Conservation (phyloP, 2,329 filamentous ascomycete species). For the Arthroderma sp. region DNA sequence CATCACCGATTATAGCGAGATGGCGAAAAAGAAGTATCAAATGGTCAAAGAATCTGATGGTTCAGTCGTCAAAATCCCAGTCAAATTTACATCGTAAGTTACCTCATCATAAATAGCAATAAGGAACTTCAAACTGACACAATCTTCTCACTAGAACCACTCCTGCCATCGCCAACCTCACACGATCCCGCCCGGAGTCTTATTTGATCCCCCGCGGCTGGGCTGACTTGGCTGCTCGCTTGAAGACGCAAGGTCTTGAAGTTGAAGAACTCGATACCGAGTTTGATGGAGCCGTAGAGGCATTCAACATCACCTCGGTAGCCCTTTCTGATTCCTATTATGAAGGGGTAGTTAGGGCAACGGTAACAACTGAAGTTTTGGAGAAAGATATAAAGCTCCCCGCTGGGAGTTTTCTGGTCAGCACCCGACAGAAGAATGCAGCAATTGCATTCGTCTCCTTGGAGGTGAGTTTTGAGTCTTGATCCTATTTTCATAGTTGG, state of each 20-base stretch:
- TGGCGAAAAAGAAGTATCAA: neutral
- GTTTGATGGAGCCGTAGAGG: constrained; percentile 2
- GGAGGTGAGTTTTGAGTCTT: neutral
- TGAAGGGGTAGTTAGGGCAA: constrained; percentile 1
- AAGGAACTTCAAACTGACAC: neutral
- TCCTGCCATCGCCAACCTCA: constrained; percentile 1
- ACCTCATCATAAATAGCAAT: neutral
- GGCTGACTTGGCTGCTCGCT: constrained; percentile 1
- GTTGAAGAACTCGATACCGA: neutral
- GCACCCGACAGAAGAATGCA: constrained; percentile 3
- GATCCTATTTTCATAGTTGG: neutral
- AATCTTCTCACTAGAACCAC: neutral
- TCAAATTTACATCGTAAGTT: constrained; percentile 5
- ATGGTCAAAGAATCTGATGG: constrained; percentile 2
- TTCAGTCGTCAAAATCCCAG: neutral
- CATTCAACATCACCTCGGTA: constrained; percentile 3
- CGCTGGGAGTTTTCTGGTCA: neutral
- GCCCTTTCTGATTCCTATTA: neutral
- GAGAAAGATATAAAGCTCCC: constrained; percentile 1
- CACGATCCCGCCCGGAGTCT: constrained; percentile 2
- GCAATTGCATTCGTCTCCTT: constrained; percentile 4
- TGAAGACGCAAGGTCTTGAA: constrained; percentile 1
- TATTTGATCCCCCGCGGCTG: constrained; percentile 2
- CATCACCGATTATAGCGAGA: neutral
- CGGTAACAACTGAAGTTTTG: neutral